Evolutionary conservation across 768 basidiomycete species (phyloP).

Genomic region (Kwoniella heveanensis): DNA sequence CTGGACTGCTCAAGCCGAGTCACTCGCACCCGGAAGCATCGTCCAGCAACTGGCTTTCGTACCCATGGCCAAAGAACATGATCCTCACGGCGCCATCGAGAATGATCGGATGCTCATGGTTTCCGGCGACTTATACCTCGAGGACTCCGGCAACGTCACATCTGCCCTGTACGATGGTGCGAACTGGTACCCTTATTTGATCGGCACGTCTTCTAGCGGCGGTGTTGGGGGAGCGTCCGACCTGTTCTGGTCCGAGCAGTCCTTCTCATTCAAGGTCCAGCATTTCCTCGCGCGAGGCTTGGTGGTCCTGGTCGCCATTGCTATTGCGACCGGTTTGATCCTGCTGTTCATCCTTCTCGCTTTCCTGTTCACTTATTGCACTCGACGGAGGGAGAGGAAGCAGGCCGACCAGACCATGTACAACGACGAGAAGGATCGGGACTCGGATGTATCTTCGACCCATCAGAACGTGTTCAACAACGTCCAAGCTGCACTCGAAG

Average conservation of each 20-base stretch:
- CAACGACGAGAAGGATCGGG: slow-evolving; percentile 26
- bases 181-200: slow-evolving; percentile 77
- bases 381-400: slow-evolving; percentile 37
- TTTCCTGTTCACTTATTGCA: slow-evolving; percentile 45
- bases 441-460: slow-evolving; percentile 40
- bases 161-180: slow-evolving; percentile 85
- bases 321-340: slow-evolving; percentile 84
- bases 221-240: slow-evolving; percentile 70
- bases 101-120: slow-evolving; percentile 86
- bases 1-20: slow-evolving; percentile 63
- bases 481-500: slow-evolving; percentile 40
- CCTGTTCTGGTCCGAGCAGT: slow-evolving; percentile 65
- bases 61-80: slow-evolving; percentile 76
- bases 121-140: slow-evolving; percentile 72
- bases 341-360: slow-evolving; percentile 53
- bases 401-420: slow-evolving; percentile 22
- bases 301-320: slow-evolving; percentile 95
- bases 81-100: slow-evolving; percentile 69
- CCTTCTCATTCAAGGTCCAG: slow-evolving; percentile 61
- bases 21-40: slow-evolving; percentile 66
- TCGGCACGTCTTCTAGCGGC: slow-evolving; percentile 68
- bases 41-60: slow-evolving; percentile 88
- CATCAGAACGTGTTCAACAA: slow-evolving; percentile 48
- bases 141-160: slow-evolving; percentile 75
- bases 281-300: slow-evolving; percentile 88